phyloP scores from a whole-genome alignment of 2,329 filamentous ascomycete species.

The Eurotiales sp. region DNA sequence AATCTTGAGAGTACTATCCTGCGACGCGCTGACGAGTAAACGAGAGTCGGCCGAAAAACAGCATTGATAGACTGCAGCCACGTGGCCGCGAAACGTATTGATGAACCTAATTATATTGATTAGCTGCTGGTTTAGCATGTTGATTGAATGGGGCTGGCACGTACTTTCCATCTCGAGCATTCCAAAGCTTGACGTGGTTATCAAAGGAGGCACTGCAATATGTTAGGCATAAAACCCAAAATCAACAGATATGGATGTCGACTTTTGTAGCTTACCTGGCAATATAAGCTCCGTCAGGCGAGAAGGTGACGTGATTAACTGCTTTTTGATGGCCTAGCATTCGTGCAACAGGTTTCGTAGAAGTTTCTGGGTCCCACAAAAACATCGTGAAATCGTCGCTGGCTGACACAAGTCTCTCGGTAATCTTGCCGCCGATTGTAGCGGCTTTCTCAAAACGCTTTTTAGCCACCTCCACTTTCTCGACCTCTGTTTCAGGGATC shows the following conservation, averaged over 20 bases:
- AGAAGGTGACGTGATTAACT: constrained; percentile 93
- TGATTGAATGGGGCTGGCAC: constrained; percentile 18
- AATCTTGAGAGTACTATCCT: constrained; percentile 90
- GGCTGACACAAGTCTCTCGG: constrained; percentile 82
- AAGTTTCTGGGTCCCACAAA: constrained; percentile 78
- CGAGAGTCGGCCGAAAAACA: constrained; percentile 89
- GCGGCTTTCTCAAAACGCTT: constrained; percentile 83
- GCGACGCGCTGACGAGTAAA: constrained; percentile 80
- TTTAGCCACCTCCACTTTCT: constrained; percentile 69
- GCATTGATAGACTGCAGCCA: constrained; percentile 86
- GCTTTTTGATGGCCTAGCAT: constrained; percentile 95
- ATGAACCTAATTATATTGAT: constrained; percentile 63
- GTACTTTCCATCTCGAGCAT: constrained; percentile 62
- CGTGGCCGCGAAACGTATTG: constrained; percentile 82
- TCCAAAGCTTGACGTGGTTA: constrained; percentile 93
- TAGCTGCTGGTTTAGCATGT: constrained; percentile 7
- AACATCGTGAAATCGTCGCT: constrained; percentile 97
- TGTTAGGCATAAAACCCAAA: not conserved
- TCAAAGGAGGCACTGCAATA: constrained; percentile 72
- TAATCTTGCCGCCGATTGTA: constrained; percentile 67
- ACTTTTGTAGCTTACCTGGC: constrained; percentile 42
- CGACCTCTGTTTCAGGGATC: constrained; percentile 65
- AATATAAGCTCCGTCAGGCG: constrained; percentile 80
- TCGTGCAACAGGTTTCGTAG: constrained; percentile 79
- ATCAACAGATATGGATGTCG: not conserved